Evolutionary conservation across 306 rosid species (phyloP), one percentile per base, ranked within the genome.

Genomic region (Medicago lupulina): DNA sequence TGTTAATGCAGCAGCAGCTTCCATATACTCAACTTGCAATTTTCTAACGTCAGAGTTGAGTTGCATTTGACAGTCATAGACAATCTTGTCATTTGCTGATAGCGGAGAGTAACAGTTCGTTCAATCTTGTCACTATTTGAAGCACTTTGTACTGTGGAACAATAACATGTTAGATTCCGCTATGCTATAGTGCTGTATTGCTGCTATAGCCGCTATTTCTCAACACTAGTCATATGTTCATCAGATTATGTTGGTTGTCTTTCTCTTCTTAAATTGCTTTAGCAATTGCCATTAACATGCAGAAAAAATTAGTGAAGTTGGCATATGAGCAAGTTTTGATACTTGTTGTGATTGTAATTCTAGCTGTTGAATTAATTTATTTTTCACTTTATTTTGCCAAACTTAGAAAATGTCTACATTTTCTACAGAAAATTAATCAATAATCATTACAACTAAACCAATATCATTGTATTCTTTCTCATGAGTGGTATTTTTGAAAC

Each of bases 1-100:
- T 7, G 87, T 95, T 14, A 90, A 87, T 76, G 99, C 99, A 47
- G 97, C 99, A 46, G 97, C 99, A 41, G 97, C 99, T 82, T 89
- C 97, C 53, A 92, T 95, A 76, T 95, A 95, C 72, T 91, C 99
- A 74, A 95, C 97, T 5, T 95, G 97, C 88, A 90, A 87, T 81
- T 92, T 83, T 81, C 83, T 95, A 0, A 46, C 83, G 82, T 85
- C 94, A 19, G 87, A 88, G 89, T 64, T 85, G 28, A 83, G 83
- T 0, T 86, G 85, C 78, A 68, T 80, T 66, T 89, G 86, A 82
- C 60, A 50, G 63, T 70, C 64, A n/a, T 50, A 50, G 21, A 50
- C 55, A n/a, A 0, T 13, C 38, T 58, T 58, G 64, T 6, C 17
- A 58, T 12, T 23, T 55, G 61, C 39, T 58, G n/a, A 5, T 23